Evolutionary conservation across 2,329 filamentous ascomycete species (phyloP).

Genomic region (Arachnopeziza araneosa): DNA sequence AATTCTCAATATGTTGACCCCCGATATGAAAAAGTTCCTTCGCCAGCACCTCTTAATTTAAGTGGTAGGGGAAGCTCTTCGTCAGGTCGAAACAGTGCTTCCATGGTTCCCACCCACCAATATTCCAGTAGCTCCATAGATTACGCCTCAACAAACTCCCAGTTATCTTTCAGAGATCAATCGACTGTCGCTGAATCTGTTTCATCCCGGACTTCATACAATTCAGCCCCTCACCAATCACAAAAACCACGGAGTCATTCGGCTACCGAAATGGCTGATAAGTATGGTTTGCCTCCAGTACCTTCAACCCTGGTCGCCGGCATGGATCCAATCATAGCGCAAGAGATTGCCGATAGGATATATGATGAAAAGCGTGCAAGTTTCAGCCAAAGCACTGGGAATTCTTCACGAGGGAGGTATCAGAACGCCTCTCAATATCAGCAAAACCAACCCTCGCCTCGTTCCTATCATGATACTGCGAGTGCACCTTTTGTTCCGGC

Average conservation of each 20-base stretch:
- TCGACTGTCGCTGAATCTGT: conserved; percentile 18
- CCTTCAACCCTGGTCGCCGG: conserved; percentile 57
- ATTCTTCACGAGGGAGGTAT: conserved; percentile 38
- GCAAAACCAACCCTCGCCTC: conserved; percentile 11
- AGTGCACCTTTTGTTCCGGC: conserved; percentile 20
- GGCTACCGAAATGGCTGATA: conserved; percentile 10
- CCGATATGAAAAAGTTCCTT: conserved; percentile 26
- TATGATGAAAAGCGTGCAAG: conserved; percentile 50
- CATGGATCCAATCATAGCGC: conserved; percentile 49
- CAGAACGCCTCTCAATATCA: conserved; percentile 25
- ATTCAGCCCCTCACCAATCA: conserved; percentile 15
- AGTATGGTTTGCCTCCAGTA: conserved; percentile 42
- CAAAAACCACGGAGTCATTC: conserved; percentile 21
- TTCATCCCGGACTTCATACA: conserved; percentile 25
- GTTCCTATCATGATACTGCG: conserved; percentile 24
- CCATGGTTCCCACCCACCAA: conserved; percentile 19
- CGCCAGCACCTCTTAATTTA: conserved; percentile 29
- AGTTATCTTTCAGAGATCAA: conserved; percentile 21
- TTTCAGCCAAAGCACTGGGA: conserved; percentile 34
- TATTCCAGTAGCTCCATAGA: conserved; percentile 24
- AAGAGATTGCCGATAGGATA: conserved; percentile 53
- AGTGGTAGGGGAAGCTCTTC: conserved; percentile 22
- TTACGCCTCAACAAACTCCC: conserved; percentile 22
- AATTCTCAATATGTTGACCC: conserved; percentile 18
- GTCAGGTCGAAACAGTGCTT: conserved; percentile 22